phyloP scores from a whole-genome alignment of 805 yeast genomes.

The Barnettozyma salicaria region DNA sequence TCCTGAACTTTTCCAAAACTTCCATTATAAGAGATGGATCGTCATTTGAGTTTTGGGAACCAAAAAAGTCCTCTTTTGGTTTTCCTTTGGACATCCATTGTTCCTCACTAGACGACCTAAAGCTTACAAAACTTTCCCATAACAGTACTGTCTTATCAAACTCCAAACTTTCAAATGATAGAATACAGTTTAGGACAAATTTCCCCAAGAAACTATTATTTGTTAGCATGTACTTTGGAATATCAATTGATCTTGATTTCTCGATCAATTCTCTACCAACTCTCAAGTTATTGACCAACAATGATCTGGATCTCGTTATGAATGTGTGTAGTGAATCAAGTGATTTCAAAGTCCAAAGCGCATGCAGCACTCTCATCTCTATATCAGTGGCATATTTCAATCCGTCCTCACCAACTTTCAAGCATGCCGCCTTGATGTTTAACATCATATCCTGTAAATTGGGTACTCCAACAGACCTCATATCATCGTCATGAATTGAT shows the following conservation, averaged over 20 bases:
- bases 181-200: constrained; percentile 36
- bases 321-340: constrained; percentile 43
- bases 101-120: constrained; percentile 25
- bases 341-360: constrained; percentile 42
- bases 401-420: constrained; percentile 21
- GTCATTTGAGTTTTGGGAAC: constrained; percentile 19
- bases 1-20: constrained; percentile 10
- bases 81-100: constrained; percentile 28
- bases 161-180: constrained; percentile 37
- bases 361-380: constrained; percentile 29
- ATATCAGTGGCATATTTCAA: constrained; percentile 25
- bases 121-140: constrained; percentile 37
- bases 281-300: constrained; percentile 32
- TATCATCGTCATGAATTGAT: constrained; percentile 13
- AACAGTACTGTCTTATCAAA: constrained; percentile 41
- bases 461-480: constrained; percentile 29
- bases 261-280: constrained; percentile 27
- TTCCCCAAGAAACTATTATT: constrained; percentile 40
- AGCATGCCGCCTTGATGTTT: constrained; percentile 19
- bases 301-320: constrained; percentile 27
- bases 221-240: constrained; percentile 28
- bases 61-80: constrained; percentile 14
- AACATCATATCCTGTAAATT: constrained; percentile 28
- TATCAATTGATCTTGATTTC: constrained; percentile 6
- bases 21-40: constrained; percentile 17